These are phyloP conservation scores for Oryza punctata DNA, from an alignment of 176 grass and related monocot genomes.

Conservation along the genomic window DNA sequence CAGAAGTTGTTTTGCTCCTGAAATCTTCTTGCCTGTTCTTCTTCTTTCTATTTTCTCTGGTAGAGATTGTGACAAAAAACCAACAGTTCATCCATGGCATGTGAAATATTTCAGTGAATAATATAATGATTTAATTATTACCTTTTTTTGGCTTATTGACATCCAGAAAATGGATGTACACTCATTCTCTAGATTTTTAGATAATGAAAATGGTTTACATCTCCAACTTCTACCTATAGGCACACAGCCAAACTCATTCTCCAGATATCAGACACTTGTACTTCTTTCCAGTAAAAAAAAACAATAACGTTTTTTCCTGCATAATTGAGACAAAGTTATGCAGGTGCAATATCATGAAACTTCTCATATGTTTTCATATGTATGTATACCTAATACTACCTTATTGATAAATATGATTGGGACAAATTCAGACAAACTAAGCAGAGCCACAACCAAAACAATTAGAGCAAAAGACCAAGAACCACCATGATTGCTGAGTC, in stretches of 20 bases:
- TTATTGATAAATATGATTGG: background rate
- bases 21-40: background rate
- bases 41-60: background rate
- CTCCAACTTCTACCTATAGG: too few species aligned
- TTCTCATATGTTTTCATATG: background rate
- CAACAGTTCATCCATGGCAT: background rate
- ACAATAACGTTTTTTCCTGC: background rate
- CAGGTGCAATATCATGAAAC: background rate
- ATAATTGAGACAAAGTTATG: background rate
- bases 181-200: too few species aligned
- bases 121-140: background rate
- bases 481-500: constrained; percentile 24
- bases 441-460: constrained; percentile 18
- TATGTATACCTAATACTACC: background rate
- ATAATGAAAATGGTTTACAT: too few species aligned
- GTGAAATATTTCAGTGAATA: background rate
- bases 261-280: background rate
- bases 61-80: background rate
- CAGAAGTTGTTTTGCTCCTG: background rate
- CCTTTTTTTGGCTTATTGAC: background rate
- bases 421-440: background rate
- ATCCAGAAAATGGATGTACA: background rate
- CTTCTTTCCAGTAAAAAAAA: background rate
- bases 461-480: background rate
- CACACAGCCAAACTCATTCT: too few species aligned